These are phyloP conservation scores for Pharus latifolius DNA, from an alignment of 176 grass and related monocot genomes.

Conservation along the genomic window DNA sequence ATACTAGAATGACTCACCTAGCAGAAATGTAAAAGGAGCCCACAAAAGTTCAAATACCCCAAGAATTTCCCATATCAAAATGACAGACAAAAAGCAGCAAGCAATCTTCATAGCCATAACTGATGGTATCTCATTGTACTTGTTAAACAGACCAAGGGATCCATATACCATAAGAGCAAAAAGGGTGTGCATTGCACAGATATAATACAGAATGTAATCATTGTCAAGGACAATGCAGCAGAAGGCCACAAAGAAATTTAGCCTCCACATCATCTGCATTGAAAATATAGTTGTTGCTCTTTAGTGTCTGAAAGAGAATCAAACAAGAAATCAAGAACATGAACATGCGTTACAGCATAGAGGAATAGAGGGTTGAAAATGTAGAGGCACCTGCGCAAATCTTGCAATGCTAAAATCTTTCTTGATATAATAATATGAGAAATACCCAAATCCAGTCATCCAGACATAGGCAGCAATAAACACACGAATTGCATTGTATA, in stretches of 20 bases:
- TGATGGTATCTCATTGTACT: conserved; percentile 81
- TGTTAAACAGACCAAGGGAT: conserved; percentile 84
- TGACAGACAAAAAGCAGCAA: conserved; percentile 68
- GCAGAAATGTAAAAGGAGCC: conserved; percentile 70
- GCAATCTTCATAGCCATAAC: conserved; percentile 78
- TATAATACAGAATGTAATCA: conserved; percentile 78
- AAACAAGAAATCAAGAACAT: neutral
- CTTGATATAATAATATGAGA: conserved; percentile 75
- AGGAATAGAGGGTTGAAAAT: neutral
- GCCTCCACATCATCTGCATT: conserved; percentile 86
- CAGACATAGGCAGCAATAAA: conserved; percentile 82
- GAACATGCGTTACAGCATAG: neutral
- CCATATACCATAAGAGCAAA: conserved; percentile 93
- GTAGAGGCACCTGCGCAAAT: conserved; percentile 54
- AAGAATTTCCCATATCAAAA: conserved; percentile 95
- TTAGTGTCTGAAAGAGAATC: neutral
- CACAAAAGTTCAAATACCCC: conserved; percentile 75
- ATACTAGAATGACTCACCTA: conserved; percentile 45
- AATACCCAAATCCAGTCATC: conserved; percentile 88
- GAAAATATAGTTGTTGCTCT: neutral
- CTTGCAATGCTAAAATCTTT: conserved; percentile 75
- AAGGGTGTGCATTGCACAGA: conserved; percentile 79
- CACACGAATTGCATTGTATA: conserved; percentile 76
- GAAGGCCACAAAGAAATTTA: conserved; percentile 70
- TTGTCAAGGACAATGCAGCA: conserved; percentile 88